phyloP scores from a whole-genome alignment of 225 moss, liverwort and hornwort species.

The Sphagnum contortum region DNA sequence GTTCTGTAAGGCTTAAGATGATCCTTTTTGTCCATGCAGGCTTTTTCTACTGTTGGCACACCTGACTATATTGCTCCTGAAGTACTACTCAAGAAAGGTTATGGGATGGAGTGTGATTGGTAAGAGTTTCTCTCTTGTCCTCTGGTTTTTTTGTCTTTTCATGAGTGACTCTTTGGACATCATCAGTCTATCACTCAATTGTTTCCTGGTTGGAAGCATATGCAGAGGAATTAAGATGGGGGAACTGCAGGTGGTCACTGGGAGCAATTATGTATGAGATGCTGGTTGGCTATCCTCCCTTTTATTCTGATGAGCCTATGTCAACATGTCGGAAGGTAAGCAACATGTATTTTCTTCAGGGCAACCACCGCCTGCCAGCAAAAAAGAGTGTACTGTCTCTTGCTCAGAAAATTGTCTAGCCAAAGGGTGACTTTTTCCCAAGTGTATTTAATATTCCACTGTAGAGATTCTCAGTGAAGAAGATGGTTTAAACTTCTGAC shows the following conservation, averaged over 20 bases:
- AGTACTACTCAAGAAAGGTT: constrained; percentile 96
- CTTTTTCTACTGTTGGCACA: constrained; percentile 96
- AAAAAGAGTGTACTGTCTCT: too few relatives aligned
- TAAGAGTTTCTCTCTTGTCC: constrained; percentile 17
- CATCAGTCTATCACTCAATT: too few relatives aligned
- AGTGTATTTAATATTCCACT: too few relatives aligned
- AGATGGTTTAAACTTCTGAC: too few relatives aligned
- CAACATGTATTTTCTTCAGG: not conserved
- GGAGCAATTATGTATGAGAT: constrained; percentile 99
- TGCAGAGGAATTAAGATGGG: not conserved
- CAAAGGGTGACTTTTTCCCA: too few relatives aligned
- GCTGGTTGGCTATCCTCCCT: constrained; percentile 98
- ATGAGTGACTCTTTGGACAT: too few relatives aligned
- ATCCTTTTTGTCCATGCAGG: constrained; percentile 33
- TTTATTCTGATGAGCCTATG: constrained; percentile 99
- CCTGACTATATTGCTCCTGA: constrained; percentile 99
- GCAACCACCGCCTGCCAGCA: too few relatives aligned
- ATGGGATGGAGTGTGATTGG: constrained; percentile 99
- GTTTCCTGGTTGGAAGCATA: not conserved
- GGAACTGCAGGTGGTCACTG: constrained; percentile 83
- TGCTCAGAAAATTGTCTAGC: too few relatives aligned
- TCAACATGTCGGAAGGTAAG: constrained; percentile 96
- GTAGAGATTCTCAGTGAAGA: too few relatives aligned
- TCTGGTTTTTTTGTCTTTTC: too few relatives aligned
- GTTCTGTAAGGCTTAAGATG: not conserved